These are phyloP conservation scores for Russula earlei DNA, from an alignment of 768 basidiomycete species.

Conservation along the genomic window DNA sequence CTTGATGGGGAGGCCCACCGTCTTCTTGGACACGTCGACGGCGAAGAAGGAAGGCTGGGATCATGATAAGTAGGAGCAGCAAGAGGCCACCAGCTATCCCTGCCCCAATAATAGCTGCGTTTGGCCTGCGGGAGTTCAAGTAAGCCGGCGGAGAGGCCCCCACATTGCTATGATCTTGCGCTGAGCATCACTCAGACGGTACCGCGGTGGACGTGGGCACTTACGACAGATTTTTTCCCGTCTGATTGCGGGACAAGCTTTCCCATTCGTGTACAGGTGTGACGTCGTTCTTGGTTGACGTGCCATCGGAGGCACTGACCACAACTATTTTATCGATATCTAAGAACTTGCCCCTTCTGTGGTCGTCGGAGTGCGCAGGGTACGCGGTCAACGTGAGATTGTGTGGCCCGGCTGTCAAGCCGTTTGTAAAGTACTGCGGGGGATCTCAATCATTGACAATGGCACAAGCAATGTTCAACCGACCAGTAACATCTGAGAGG, in stretches of 20 bases:
- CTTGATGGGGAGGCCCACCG: background rate
- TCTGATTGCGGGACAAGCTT: background rate
- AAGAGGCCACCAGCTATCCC: background rate
- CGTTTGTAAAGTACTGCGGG: conserved; percentile 33
- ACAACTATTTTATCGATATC: conserved; percentile 13
- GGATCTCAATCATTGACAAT: background rate
- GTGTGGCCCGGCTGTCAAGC: conserved; percentile 33
- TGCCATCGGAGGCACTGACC: background rate
- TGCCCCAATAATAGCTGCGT: background rate
- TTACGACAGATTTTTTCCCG: background rate
- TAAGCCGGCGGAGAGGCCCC: background rate
- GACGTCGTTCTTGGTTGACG: background rate
- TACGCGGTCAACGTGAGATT: conserved; percentile 31
- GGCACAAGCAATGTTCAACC: conserved; percentile 5
- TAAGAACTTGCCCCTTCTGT: conserved; percentile 3
- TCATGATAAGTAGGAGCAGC: background rate
- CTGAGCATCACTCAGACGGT: background rate
- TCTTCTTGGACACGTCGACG: background rate
- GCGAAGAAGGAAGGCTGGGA: conserved; percentile 2
- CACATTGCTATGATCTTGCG: background rate
- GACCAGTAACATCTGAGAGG: conserved; percentile 23
- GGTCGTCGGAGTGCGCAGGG: conserved; percentile 7
- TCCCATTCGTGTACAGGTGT: background rate
- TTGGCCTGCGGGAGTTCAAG: background rate
- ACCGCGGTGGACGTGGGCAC: background rate